Evolutionary conservation across 768 basidiomycete genomes (phyloP).

Genomic region (Hemileccinum rubropunctum): DNA sequence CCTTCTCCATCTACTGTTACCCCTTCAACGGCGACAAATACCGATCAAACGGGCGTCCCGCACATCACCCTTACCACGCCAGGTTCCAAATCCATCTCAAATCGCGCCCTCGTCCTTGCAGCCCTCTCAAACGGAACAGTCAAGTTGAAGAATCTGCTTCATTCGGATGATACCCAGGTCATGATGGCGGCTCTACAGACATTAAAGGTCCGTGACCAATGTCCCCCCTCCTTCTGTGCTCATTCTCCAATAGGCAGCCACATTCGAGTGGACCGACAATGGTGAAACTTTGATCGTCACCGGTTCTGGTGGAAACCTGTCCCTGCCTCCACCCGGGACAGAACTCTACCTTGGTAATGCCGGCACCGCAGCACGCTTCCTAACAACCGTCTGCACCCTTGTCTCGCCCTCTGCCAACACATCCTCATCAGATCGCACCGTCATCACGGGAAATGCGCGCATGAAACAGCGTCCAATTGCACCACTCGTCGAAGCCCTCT

Average conservation of each 20-base stretch:
- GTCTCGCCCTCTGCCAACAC: conserved; percentile 48
- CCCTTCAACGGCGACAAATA: neutral
- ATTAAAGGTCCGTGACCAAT: conserved; percentile 57
- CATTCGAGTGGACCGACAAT: conserved; percentile 92
- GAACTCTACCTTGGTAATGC: conserved; percentile 96
- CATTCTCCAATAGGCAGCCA: conserved; percentile 63
- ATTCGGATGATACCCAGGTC: conserved; percentile 97
- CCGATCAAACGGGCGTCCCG: conserved; percentile 6
- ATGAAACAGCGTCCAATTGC: conserved; percentile 99
- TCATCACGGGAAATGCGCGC: conserved; percentile 95
- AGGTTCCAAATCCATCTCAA: conserved; percentile 95
- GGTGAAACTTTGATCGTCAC: conserved; percentile 93
- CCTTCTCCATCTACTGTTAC: conserved; percentile 2
- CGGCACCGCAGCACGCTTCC: conserved; percentile 96
- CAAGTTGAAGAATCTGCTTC: conserved; percentile 83
- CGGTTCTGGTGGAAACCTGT: conserved; percentile 79
- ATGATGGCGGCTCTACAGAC: conserved; percentile 96
- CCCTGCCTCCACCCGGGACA: conserved; percentile 74
- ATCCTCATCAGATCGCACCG: conserved; percentile 48
- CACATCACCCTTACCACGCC: conserved; percentile 82
- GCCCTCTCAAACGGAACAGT: conserved; percentile 89
- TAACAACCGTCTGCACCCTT: conserved; percentile 93
- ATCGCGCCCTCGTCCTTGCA: conserved; percentile 89
- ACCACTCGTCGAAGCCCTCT: conserved; percentile 87
- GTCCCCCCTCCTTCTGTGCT: neutral